Base-by-base conservation (phyloP, 495 filamentous ascomycete species). In the Jackrogersella minutella region DNA sequence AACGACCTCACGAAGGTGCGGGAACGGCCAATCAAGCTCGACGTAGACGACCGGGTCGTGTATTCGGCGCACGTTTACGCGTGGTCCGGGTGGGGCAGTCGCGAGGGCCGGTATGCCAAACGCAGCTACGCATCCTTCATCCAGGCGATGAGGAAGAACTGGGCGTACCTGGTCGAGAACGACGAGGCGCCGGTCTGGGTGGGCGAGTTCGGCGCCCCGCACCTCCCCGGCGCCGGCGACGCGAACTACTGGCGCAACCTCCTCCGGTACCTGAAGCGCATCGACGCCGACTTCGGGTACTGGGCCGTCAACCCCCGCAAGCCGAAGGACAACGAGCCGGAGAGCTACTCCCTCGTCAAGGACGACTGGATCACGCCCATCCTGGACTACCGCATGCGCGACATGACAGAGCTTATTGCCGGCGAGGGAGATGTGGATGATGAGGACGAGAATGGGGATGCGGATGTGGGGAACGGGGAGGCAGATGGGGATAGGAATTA, bases 231-330 rank as follows among this genome's bases (percentile, higher is more conserved):
- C 28, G 62, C 69, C 7, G 85, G 84, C 2, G 85, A 87, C 60
- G 70, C 69, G 26, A 84, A 87, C 66, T 87, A 88, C 74, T 89
- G 85, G 85, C 52, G 64, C 16, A 85, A 88, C 61, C 73, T 88
- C 64, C 55, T 89, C 52, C 74, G 74, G 5, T 87, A 81, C 61
- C 75, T 87, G 28, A 80, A 80, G 65, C 70, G 69, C 0, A 74
- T 84, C 40, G 85, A 87, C 66, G 83, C 81, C 21, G 85, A 86
- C 64, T 87, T 86, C 74, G 85, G 84, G 19, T 88, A 88, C 73
- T 89, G 86, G 86, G 85, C 85, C 26, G 73, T 88, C 62, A 88
- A 88, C 74, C 82, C 86, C 46, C 79, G 82, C 24, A 85, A 87
- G 63, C 81, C 82, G n/a, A 79, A 78, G 51, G 74, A 81, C 14